Evolutionary conservation across 805 yeast species (phyloP), one percentile per base, ranked within the genome.

Genomic region (Starmerella roubikii): DNA sequence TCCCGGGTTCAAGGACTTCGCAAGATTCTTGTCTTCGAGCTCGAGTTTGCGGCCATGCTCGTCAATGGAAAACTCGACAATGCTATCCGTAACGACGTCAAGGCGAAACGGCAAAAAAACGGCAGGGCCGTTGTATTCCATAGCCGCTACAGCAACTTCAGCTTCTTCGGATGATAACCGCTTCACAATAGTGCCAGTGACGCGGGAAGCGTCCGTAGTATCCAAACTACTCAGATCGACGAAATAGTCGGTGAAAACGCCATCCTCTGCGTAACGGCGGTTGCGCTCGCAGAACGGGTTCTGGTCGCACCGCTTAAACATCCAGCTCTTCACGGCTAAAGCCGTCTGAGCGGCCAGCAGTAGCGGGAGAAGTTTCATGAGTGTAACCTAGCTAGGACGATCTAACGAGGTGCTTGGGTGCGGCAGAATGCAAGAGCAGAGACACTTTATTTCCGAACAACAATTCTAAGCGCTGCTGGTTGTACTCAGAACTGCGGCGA

Each of bases 211-310:
- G 34, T 41, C 24, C 17, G 25, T 13, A 8, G 19, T 1, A 28
- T 46, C 39, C 7, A 45, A 13, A 13, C 34, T 24, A 10, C 19
- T 23, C 2, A 37, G 28, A 15, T 30, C 45, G 16, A 72, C 41
- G 1, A 64, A 49, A 3, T 53, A 42, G 28, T 70, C 46, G 2
- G 64, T 13, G 19, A 23, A 54, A 47, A 71, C 70, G 23, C 66
- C 61, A 17, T 47, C 48, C 5, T 46, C 40, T 5, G 71, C 62
- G 54, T 70, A 83, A 41, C 72, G 74, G 39, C 88, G 64, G 52
- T 86, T 82, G 57, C 97, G 68, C 35, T 67, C 59, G 54, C 97
- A 86, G 54, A 86, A 85, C 6, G 94, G 93, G 15, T 84, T 71
- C 51, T 79, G 77, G 5, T 66, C 72, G 57, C 97, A 86, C 12